Conservation (phyloP, 805 yeast species). For the Wickerhamomyces silvicola region DNA sequence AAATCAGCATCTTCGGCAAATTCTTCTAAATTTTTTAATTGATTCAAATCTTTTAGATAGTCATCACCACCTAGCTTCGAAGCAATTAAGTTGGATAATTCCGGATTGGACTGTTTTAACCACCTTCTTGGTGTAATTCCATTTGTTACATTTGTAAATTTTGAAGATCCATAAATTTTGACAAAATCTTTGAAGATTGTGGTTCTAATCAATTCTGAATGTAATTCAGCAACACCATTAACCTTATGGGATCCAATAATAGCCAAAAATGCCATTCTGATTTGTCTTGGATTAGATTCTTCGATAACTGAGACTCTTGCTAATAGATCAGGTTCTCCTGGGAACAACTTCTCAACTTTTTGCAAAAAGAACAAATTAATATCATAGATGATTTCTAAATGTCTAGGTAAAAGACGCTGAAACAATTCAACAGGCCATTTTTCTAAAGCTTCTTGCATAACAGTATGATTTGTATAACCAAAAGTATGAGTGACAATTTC, state of each 20-base stretch:
- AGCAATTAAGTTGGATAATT: conserved; percentile 65
- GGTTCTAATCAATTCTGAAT: conserved; percentile 82
- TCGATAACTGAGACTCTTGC: conserved; percentile 77
- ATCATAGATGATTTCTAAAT: conserved; percentile 82
- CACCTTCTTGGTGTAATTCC: conserved; percentile 97
- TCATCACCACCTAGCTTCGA: conserved; percentile 63
- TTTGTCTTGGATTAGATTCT: conserved; percentile 73
- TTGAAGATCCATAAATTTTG: conserved; percentile 69
- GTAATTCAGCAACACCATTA: conserved; percentile 94
- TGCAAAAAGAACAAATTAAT: conserved; percentile 77
- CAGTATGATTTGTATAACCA: conserved; percentile 93
- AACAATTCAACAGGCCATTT: conserved; percentile 89
- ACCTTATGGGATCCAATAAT: conserved; percentile 89
- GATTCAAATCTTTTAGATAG: conserved; percentile 60
- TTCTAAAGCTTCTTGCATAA: conserved; percentile 90
- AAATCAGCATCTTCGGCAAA: conserved; percentile 65
- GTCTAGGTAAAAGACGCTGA: conserved; percentile 80
- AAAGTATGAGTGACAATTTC: conserved; percentile 69
- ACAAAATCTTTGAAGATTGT: conserved; percentile 91
- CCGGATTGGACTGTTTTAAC: conserved; percentile 91
- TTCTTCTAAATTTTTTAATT: conserved; percentile 59
- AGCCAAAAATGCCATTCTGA: conserved; percentile 89
- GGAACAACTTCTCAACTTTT: conserved; percentile 68
- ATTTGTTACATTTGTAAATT: conserved; percentile 87
- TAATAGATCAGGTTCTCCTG: conserved; percentile 58